These are phyloP conservation scores for Colletotrichum sp. DNA, from an alignment of 2,329 filamentous ascomycete species.

Conservation along the genomic window DNA sequence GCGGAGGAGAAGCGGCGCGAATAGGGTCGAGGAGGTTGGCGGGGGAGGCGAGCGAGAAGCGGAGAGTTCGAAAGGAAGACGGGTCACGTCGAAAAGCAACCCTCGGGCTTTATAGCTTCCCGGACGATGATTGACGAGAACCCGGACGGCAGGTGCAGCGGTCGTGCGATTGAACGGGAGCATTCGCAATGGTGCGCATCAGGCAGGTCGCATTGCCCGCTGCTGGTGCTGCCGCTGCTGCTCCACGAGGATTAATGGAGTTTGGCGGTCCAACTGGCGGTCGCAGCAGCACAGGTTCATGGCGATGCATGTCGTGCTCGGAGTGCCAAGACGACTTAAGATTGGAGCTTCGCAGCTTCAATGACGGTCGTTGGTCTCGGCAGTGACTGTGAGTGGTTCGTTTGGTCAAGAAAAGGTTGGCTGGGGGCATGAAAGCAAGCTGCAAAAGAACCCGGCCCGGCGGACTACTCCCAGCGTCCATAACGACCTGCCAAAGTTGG, in stretches of 20 bases:
- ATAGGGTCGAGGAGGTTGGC: background rate
- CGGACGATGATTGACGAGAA: background rate
- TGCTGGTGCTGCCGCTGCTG: background rate
- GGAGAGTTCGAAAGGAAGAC: background rate
- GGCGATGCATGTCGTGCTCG: background rate
- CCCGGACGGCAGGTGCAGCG: background rate
- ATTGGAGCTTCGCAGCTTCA: conserved; percentile 1
- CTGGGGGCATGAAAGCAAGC: background rate
- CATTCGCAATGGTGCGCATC: background rate
- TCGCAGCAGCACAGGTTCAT: background rate
- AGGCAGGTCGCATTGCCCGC: background rate
- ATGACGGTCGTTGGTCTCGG: background rate
- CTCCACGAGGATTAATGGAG: background rate
- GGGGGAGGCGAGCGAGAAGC: background rate
- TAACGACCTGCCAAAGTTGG: conserved; percentile 15
- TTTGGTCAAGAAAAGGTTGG: background rate
- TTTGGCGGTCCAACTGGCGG: background rate
- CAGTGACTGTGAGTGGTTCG: conserved; percentile 1
- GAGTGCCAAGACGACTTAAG: background rate
- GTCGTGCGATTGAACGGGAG: background rate
- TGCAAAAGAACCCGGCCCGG: background rate
- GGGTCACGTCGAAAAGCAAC: background rate
- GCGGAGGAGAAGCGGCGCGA: background rate
- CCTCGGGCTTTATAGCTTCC: background rate
- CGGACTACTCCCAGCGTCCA: background rate